phyloP scores from a whole-genome alignment of 192 early-diverging fungal species.

The Coemansia sp. region DNA sequence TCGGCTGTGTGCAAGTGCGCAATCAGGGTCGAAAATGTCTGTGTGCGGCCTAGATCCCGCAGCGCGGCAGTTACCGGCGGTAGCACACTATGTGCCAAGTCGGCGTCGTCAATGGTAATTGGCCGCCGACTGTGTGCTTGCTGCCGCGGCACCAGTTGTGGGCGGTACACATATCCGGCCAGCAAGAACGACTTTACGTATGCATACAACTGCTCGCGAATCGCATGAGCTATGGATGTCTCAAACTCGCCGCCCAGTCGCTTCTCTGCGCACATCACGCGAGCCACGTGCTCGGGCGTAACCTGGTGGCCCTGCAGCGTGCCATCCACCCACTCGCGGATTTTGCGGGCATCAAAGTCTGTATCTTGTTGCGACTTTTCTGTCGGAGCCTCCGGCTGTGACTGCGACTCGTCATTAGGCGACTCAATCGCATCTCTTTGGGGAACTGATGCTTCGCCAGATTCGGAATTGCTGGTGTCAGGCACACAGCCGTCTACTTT shows the following conservation, averaged over 20 bases:
- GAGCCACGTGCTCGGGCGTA: conserved; percentile 84
- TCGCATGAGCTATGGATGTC: conserved; percentile 87
- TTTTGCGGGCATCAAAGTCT: neutral
- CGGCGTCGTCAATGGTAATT: conserved; percentile 66
- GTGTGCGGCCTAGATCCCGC: conserved; percentile 53
- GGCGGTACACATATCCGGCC: conserved; percentile 78
- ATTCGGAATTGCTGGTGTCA: neutral
- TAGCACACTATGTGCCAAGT: conserved; percentile 68
- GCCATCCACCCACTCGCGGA: conserved; percentile 35
- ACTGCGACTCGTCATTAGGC: neutral
- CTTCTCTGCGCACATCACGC: conserved; percentile 72
- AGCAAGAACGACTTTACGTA: conserved; percentile 82
- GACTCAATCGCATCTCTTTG: neutral
- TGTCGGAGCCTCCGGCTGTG: neutral
- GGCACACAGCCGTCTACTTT: neutral
- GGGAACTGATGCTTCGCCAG: neutral
- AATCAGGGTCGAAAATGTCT: conserved; percentile 65
- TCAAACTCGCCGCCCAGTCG: conserved; percentile 86
- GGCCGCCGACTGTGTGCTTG: conserved; percentile 1
- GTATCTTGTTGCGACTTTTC: neutral
- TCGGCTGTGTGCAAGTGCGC: conserved; percentile 66
- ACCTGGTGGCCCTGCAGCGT: conserved; percentile 24
- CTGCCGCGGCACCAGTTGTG: conserved; percentile 48
- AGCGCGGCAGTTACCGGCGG: conserved; percentile 59
- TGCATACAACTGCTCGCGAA: conserved; percentile 89